Base-by-base conservation (phyloP, 2,329 filamentous ascomycete genomes). In the Colletotrichum godetiae region DNA sequence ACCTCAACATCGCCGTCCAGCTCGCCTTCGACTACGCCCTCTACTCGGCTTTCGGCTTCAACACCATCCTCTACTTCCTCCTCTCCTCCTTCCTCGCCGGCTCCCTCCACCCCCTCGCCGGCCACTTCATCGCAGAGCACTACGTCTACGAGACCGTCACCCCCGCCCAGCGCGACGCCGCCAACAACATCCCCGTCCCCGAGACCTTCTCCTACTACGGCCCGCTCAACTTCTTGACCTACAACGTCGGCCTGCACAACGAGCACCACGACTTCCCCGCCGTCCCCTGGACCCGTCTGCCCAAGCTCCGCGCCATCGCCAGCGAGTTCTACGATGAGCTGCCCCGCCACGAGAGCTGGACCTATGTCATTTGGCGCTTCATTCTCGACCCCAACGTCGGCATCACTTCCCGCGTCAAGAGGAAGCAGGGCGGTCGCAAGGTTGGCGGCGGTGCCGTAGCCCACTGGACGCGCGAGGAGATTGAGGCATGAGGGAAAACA, bases 261-360 rank as follows among this genome's bases (percentile, higher is more conserved):
- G 97, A 99, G 87, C 97, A 99, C 84, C 97, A 99, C 83, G 97
- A 99, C 83, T 99, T 99, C 85, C 97, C 97, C 12, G 97, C 97
- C 60, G 91, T 99, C 59, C 96, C 97, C 0, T 99, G 97, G 97
- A 98, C 95, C 11, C 89, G 93, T 37, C 88, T 99, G 52, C 93
- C 92, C 67, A 88, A 88, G 80, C 87, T 99, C 67, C 91, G 95
- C 80, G 85, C 91, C 75, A 93, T 97, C 69, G 97, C 97, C 1
- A 89, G 89, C 76, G 97, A 98, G 84, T 99, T 98, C 81, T 99
- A 99, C 84, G 91, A 93, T 76, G 93, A 94, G 73, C 86, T 99
- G 77, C 97, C 97, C 11, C 90, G 89, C 75, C 96, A 98, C 80
- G 90, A 91, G 80, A 98, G 95, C 88, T 99, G 97, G 97, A 89